Conservation (phyloP, 768 basidiomycete genomes). For the Xanthoconium stramineum region DNA sequence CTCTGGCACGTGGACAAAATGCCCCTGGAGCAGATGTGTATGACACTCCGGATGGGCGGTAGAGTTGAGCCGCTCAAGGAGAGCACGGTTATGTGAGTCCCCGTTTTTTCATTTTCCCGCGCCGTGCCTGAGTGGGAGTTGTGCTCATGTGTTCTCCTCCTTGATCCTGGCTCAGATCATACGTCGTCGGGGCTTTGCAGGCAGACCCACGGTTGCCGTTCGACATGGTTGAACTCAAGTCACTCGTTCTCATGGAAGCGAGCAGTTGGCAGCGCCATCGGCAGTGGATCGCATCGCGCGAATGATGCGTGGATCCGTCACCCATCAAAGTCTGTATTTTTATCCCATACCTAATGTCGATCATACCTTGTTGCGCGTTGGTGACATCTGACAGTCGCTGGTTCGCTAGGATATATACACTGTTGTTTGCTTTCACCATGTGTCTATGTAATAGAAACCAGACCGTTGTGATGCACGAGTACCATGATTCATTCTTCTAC, state of each 20-base stretch:
- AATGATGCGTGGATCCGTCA: conserved; percentile 1
- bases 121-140: background rate
- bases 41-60: conserved; percentile 29
- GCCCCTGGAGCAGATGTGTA: conserved; percentile 39
- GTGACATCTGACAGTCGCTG: background rate
- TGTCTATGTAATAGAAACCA: background rate
- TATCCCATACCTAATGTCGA: background rate
- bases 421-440: conserved; percentile 1
- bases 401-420: too few relatives aligned
- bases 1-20: conserved; percentile 39
- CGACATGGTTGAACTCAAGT: conserved; percentile 31
- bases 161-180: conserved; percentile 31
- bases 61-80: conserved; percentile 41
- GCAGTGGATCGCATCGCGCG: conserved; percentile 34
- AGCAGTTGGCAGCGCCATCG: conserved; percentile 42
- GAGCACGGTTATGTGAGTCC: conserved; percentile 45
- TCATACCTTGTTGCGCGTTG: background rate
- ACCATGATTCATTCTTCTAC: too few relatives aligned
- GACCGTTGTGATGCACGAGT: background rate
- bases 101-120: background rate
- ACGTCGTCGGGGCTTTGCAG: conserved; percentile 41
- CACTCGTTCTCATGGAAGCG: conserved; percentile 38
- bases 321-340: background rate
- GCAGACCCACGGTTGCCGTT: conserved; percentile 39
- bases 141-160: background rate